Conservation (phyloP, 257 asterid species). For the Ehretia macrophylla region DNA sequence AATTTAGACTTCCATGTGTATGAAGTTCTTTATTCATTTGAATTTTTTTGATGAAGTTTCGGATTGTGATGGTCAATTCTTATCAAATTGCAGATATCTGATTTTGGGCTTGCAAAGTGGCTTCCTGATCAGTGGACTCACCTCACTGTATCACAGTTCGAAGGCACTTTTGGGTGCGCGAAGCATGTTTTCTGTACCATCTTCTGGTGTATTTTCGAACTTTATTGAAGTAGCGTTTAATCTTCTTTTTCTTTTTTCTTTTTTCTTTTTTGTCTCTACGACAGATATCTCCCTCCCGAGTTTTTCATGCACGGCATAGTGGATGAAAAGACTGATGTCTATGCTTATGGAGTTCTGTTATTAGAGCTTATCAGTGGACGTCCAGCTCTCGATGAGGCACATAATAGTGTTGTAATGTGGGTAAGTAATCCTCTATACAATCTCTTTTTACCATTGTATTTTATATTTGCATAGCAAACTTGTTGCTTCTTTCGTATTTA, state of each 20-base stretch:
- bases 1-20: not conserved
- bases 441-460: not conserved
- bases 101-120: constrained; percentile 97
- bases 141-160: constrained; percentile 73
- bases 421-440: constrained; percentile 35
- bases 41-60: not conserved
- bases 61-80: constrained; percentile 18
- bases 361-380: constrained; percentile 82
- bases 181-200: constrained; percentile 5
- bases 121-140: constrained; percentile 98
- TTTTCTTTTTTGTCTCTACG: constrained; percentile 7
- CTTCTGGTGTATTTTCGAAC: not conserved
- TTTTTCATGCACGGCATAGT: constrained; percentile 86
- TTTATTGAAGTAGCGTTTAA: not conserved
- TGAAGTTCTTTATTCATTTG: not conserved
- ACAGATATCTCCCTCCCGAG: constrained; percentile 98
- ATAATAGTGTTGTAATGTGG: constrained; percentile 93
- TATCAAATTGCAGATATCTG: constrained; percentile 65
- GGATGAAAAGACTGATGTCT: constrained; percentile 94
- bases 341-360: constrained; percentile 83
- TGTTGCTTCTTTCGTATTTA: not conserved
- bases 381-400: constrained; percentile 76
- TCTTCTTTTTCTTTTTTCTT: not conserved
- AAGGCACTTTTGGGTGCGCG: constrained; percentile 91
- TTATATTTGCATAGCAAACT: not conserved